Percentiles rank a stretch among this genome's conserved stretches.
Conservation (phyloP, 306 rosid genomes). For the Prunus campanulata region DNA sequence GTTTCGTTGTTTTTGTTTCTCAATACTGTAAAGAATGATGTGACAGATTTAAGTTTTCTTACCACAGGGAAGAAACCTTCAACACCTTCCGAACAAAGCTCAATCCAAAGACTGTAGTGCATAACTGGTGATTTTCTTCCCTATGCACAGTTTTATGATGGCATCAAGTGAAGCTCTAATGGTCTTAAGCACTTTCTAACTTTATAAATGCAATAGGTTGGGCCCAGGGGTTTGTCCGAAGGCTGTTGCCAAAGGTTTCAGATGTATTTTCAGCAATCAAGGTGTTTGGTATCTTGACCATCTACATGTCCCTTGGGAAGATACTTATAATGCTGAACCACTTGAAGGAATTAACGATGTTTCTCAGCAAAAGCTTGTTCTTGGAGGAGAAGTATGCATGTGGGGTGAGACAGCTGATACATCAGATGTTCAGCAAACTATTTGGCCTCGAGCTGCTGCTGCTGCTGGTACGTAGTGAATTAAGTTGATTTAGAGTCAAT, state of each 20-base stretch:
- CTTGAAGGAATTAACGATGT: conserved; percentile 58
- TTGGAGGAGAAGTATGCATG: conserved; percentile 99
- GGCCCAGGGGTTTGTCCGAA: conserved; percentile 80
- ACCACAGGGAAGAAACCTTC: conserved; percentile 95
- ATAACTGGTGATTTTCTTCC: conserved; percentile 72
- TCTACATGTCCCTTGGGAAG: conserved; percentile 88
- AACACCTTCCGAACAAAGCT: conserved; percentile 69
- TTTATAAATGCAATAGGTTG: conserved; percentile 50
- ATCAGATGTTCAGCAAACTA: conserved; percentile 81
- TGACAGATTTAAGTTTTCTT: conserved; percentile 26
- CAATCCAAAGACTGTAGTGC: conserved; percentile 81
- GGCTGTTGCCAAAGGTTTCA: conserved; percentile 81
- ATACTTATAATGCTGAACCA: conserved; percentile 71
- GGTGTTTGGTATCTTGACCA: conserved; percentile 97
- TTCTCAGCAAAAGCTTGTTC: conserved; percentile 66
- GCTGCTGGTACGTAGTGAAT: conserved; percentile 71
- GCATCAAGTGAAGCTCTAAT: conserved; percentile 11
- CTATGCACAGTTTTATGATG: conserved; percentile 10
- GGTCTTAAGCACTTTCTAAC: conserved; percentile 1
- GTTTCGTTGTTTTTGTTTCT: conserved; percentile 5
- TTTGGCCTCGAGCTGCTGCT: conserved; percentile 99
- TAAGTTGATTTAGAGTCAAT: too few relatives aligned
- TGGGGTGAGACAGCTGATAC: conserved; percentile 90
- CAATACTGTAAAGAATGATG: neutral
- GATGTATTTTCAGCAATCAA: conserved; percentile 96